Evolutionary conservation across 306 rosid species (phyloP).

Genomic region (Fagus crenata): DNA sequence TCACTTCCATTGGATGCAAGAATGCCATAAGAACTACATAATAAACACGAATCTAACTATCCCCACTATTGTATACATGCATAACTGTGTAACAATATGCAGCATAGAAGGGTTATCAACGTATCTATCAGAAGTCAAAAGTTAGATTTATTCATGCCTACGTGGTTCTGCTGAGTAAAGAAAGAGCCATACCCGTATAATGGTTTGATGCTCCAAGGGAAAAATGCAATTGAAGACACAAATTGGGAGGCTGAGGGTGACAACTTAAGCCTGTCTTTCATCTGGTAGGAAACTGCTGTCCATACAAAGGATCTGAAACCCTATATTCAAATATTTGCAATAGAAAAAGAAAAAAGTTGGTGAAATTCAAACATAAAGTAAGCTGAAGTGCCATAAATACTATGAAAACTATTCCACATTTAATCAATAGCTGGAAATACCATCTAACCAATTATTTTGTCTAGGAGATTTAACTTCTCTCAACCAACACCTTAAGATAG

Average conservation of each 20-base stretch:
- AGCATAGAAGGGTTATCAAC: not conserved
- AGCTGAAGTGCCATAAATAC: not conserved
- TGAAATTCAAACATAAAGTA: not conserved
- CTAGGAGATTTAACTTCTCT: too few relatives aligned
- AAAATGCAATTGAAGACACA: slow-evolving; percentile 66
- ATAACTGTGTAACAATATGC: not conserved
- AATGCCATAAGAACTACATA: not conserved
- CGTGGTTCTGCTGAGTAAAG: not conserved
- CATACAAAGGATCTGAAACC: slow-evolving; percentile 90
- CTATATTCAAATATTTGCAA: slow-evolving; percentile 34
- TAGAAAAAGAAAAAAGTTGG: not conserved
- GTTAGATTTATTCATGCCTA: not conserved
- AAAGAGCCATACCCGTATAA: slow-evolving; percentile 67
- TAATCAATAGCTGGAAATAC: too few relatives aligned
- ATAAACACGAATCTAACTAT: not conserved
- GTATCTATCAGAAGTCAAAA: slow-evolving; percentile 2
- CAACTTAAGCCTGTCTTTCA: slow-evolving; percentile 68
- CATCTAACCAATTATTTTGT: too few relatives aligned
- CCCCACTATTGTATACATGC: not conserved
- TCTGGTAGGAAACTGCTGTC: slow-evolving; percentile 87
- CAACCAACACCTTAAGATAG: too few relatives aligned
- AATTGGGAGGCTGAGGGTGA: slow-evolving; percentile 87
- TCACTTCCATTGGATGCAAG: not conserved
- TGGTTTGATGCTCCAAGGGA: slow-evolving; percentile 91
- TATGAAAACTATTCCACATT: not conserved